These are phyloP conservation scores for Wickerhamiella australiensis DNA, from an alignment of 805 yeast species.

Conservation along the genomic window DNA sequence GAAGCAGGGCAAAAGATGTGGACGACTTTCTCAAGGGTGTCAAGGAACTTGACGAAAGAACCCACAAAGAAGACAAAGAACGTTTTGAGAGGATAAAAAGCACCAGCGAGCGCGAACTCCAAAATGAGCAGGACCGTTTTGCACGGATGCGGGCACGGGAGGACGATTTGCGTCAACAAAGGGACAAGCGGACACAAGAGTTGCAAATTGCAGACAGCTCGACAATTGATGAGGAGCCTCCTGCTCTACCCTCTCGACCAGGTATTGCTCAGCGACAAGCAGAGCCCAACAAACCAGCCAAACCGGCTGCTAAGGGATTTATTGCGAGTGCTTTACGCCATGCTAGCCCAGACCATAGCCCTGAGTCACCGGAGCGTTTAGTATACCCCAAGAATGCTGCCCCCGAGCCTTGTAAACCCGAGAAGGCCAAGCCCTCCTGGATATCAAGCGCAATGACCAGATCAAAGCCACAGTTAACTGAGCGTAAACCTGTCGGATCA, in stretches of 20 bases:
- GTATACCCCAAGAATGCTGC: not conserved
- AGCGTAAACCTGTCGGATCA: slow-evolving; percentile 1
- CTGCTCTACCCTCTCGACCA: not conserved
- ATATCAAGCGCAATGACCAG: slow-evolving; percentile 8
- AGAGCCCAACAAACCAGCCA: not conserved
- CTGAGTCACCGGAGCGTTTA: not conserved
- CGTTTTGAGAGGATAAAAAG: slow-evolving; percentile 1
- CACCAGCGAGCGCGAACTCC: not conserved
- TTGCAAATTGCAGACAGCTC: not conserved
- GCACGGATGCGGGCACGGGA: slow-evolving; percentile 7
- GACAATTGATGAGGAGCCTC: not conserved
- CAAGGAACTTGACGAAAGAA: slow-evolving; percentile 12
- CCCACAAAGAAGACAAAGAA: slow-evolving; percentile 10
- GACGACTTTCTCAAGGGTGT: slow-evolving; percentile 11
- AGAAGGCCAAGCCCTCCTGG: slow-evolving; percentile 7
- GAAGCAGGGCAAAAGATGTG: slow-evolving; percentile 9
- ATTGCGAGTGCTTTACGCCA: not conserved
- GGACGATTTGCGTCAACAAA: not conserved
- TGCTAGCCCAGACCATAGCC: not conserved
- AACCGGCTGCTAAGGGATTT: slow-evolving; percentile 5
- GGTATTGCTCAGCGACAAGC: not conserved
- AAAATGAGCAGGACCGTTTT: slow-evolving; percentile 9
- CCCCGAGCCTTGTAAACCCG: not conserved
- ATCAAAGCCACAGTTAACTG: slow-evolving; percentile 1
- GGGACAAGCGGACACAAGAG: not conserved